Evolutionary conservation across 495 filamentous ascomycete genomes (phyloP).

Genomic region (Amniculicola lignicola): DNA sequence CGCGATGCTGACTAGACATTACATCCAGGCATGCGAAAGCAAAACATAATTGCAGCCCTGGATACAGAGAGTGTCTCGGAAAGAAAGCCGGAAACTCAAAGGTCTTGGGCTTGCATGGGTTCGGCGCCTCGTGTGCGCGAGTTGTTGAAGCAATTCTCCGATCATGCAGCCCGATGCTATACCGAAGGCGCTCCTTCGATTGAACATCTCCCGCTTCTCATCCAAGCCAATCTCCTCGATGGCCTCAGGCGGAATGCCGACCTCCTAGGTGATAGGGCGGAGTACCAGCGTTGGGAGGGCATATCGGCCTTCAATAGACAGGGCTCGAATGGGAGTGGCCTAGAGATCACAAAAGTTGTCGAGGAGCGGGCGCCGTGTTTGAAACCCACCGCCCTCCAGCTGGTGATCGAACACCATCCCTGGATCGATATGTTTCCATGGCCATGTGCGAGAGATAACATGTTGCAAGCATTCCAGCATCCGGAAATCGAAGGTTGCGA

Average conservation of each 20-base stretch:
- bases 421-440: slow-evolving; percentile 21
- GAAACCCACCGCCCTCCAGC: slow-evolving; percentile 4
- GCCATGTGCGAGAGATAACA: slow-evolving; percentile 10
- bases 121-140: neutral
- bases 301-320: neutral
- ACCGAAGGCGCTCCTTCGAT: neutral
- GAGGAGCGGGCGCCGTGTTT: too few species aligned
- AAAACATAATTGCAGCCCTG: too few species aligned
- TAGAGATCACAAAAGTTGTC: neutral
- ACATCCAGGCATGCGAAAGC: too few species aligned
- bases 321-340: neutral
- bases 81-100: neutral
- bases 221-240: slow-evolving; percentile 44
- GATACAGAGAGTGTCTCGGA: too few species aligned
- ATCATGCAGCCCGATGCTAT: too few species aligned
- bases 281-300: slow-evolving; percentile 1
- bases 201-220: slow-evolving; percentile 14
- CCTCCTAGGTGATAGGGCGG: slow-evolving; percentile 7
- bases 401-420: neutral
- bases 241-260: slow-evolving; percentile 40
- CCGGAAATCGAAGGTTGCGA: neutral
- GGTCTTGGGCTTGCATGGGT: neutral
- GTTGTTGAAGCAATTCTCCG: neutral
- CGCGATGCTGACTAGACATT: too few species aligned
- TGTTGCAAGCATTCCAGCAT: slow-evolving; percentile 8